phyloP scores from a whole-genome alignment of 306 rosid genomes.

The Geum urbanum region DNA sequence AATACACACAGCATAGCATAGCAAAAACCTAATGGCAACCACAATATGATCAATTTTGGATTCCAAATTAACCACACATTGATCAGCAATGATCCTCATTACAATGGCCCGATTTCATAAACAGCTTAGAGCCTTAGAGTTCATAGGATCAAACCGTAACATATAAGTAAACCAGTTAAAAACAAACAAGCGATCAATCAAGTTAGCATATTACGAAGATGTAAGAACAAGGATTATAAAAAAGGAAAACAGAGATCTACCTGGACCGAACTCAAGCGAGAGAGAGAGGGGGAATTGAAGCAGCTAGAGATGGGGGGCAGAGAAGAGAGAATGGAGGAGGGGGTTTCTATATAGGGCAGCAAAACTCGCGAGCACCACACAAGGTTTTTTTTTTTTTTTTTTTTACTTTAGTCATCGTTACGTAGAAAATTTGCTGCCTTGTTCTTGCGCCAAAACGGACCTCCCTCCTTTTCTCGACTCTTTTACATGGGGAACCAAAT shows the following conservation, averaged over 20 bases:
- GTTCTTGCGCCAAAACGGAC: slow-evolving; percentile 1
- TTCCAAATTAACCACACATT: too few relatives aligned
- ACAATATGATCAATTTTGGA: too few relatives aligned
- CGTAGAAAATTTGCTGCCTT: not conserved
- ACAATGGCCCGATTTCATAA: not conserved
- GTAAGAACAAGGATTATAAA: not conserved
- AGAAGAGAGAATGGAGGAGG: not conserved
- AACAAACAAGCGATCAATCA: not conserved
- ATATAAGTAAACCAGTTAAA: not conserved
- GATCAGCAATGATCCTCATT: too few relatives aligned
- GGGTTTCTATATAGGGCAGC: not conserved
- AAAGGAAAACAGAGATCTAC: not conserved
- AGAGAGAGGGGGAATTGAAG: not conserved
- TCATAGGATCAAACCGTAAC: not conserved
- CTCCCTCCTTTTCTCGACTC: not conserved
- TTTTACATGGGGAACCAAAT: too few relatives aligned
- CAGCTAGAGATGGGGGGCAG: not conserved
- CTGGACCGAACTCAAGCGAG: not conserved
- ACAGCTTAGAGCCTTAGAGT: not conserved
- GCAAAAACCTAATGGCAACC: not conserved
- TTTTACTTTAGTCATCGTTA: not conserved
- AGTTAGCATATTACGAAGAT: not conserved
- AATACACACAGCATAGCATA: not conserved
- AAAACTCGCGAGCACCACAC: slow-evolving; percentile 14
- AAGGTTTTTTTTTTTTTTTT: not conserved